Percentiles rank a stretch among this genome's conserved stretches.
phyloP scores from a whole-genome alignment of 108 stramenopile genomes.

The Cyclotella sp. region DNA sequence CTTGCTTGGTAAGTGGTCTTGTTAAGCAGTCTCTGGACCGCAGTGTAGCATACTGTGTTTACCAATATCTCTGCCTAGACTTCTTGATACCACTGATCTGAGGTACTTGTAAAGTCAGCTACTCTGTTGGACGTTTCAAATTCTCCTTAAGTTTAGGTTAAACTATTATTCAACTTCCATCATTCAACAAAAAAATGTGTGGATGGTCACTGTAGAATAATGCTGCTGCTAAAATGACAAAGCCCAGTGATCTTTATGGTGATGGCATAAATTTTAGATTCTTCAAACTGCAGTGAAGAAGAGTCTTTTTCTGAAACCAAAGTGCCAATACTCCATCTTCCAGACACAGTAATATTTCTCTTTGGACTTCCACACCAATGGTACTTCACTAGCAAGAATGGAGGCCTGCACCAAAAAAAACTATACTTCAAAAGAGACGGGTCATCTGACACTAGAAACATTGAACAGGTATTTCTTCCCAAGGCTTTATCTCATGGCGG shows the following conservation, averaged over 20 bases:
- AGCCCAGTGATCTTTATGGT: constrained; percentile 57
- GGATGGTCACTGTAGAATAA: background rate
- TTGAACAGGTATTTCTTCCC: constrained; percentile 83
- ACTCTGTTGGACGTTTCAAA: too few species aligned
- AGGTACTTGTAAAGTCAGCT: too few species aligned
- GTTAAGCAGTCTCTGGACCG: too few species aligned
- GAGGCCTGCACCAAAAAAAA: constrained; percentile 46
- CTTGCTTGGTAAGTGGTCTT: too few species aligned
- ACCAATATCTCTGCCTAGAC: too few species aligned
- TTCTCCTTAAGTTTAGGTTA: too few species aligned
- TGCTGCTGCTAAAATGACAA: constrained; percentile 7
- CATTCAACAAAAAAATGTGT: background rate
- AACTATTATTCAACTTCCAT: background rate
- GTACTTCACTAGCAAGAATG: constrained; percentile 83
- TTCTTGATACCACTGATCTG: too few species aligned
- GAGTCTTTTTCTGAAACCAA: background rate
- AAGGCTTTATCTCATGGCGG: constrained; percentile 42
- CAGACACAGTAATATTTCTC: constrained; percentile 87
- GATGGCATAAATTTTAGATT: constrained; percentile 81
- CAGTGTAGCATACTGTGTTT: too few species aligned
- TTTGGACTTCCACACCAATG: constrained; percentile 85
- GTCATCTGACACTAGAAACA: constrained; percentile 81
- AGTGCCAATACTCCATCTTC: constrained; percentile 51
- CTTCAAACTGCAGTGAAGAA: constrained; percentile 53
- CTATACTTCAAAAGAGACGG: constrained; percentile 80